Base-by-base conservation (phyloP, 2,329 filamentous ascomycete genomes). In the Polytolypa hystricis region DNA sequence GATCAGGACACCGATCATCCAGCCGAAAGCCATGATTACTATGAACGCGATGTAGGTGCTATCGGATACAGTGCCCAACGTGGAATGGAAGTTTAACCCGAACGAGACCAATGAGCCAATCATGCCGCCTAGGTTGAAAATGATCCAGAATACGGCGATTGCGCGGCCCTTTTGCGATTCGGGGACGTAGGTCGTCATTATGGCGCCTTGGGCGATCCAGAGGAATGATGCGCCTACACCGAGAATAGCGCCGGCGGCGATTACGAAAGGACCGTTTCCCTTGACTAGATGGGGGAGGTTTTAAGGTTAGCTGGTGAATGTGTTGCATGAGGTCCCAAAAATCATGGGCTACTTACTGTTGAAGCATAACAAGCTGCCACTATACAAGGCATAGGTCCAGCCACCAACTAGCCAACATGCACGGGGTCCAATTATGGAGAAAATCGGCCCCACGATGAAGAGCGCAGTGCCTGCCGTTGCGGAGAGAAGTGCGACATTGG, bases 11-110 rank as follows among this genome's bases (percentile, higher is more conserved):
- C 62, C 66, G 5, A 71, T 48, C 0, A 56, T 33, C 60, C 66
- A 69, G n/a, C 69, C 69, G 23, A 69, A 50, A 3, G 60, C 47
- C 66, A 70, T 71, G 36, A 71, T 60, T 20, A 59, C 52, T 46
- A 70, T 56, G 14, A 69, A 56, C 14, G 67, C 66, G 23, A 69
- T 65, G 43, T 72, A 71, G 5, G 69, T 73, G 12, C 57, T 61
- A 46, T 70, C 56, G 2, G 62, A 62, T 2, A 72, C 69, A 0
- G 67, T 68, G 18, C 62, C 59, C 19, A 46, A 53, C 7, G 42
- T 58, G 14, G 57, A 64, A 41, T 60, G 35, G 40, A 53, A 67
- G 47, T 67, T 68, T 25, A 65, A 49, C 1, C 61, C 62, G 38
- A 68, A 67, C 14, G 58, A 60, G 4, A 57, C 62, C 3, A 69